These are phyloP conservation scores for Emydomyces testavorans DNA, from an alignment of 2,329 filamentous ascomycete species.

Conservation along the genomic window DNA sequence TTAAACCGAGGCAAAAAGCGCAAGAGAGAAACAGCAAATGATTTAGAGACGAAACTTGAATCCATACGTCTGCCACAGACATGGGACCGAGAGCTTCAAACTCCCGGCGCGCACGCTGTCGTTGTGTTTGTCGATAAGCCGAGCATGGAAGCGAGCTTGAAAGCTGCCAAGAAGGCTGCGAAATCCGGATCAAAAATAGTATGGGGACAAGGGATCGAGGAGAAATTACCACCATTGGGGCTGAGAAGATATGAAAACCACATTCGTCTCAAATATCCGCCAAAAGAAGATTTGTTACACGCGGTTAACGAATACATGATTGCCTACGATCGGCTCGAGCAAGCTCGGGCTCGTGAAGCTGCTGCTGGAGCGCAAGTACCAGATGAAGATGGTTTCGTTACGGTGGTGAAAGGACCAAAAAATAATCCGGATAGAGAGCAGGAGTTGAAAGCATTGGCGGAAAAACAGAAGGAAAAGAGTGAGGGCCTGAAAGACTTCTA, in stretches of 20 bases:
- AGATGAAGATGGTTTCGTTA: constrained; percentile 92
- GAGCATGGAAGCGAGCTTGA: constrained; percentile 64
- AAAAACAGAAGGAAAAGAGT: constrained; percentile 52
- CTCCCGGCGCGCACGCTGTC: constrained; percentile 67
- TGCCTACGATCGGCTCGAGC: constrained; percentile 56
- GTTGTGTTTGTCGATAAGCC: constrained; percentile 73
- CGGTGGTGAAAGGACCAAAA: constrained; percentile 67
- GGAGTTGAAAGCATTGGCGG: constrained; percentile 52
- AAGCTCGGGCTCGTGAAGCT: constrained; percentile 53
- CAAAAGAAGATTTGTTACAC: constrained; percentile 53
- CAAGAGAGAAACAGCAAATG: constrained; percentile 42
- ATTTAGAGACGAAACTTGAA: constrained; percentile 46
- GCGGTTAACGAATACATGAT: constrained; percentile 78
- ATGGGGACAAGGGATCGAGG: constrained; percentile 56
- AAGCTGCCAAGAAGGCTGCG: constrained; percentile 54
- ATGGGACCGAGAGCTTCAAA: constrained; percentile 60
- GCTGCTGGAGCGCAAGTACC: constrained; percentile 61
- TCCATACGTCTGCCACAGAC: constrained; percentile 53
- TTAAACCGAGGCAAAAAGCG: constrained; percentile 38
- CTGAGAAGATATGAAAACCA: constrained; percentile 48
- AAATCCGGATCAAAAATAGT: constrained; percentile 39
- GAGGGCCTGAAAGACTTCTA: constrained; percentile 64
- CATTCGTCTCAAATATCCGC: constrained; percentile 59
- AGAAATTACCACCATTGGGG: constrained; percentile 48
- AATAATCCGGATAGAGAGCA: constrained; percentile 63